These are phyloP conservation scores for Rhododendron molle DNA, from an alignment of 148 eudicot genomes.

Conservation along the genomic window DNA sequence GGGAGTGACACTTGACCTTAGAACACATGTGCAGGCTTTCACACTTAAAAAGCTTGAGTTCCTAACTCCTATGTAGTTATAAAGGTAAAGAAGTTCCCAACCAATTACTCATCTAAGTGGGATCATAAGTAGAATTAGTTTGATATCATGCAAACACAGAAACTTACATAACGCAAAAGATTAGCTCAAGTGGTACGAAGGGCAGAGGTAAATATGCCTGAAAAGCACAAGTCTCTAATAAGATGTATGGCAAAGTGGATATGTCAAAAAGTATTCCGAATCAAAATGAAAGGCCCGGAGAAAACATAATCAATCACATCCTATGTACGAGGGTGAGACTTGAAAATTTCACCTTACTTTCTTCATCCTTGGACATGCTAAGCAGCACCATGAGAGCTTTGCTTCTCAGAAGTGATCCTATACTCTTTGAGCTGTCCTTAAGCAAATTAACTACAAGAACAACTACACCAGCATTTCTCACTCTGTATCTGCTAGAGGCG, in stretches of 20 bases:
- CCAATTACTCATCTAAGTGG: background rate
- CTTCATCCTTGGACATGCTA: constrained; percentile 62
- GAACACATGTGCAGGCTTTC: background rate
- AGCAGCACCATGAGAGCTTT: constrained; percentile 58
- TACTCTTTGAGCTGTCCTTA: constrained; percentile 35
- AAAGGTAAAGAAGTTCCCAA: background rate
- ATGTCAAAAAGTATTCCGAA: background rate
- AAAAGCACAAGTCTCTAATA: background rate
- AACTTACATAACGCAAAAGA: background rate
- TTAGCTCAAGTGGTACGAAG: background rate
- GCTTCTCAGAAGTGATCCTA: constrained; percentile 42
- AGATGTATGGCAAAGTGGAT: background rate
- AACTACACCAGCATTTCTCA: constrained; percentile 50
- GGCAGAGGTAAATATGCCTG: background rate
- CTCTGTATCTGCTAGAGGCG: constrained; percentile 49
- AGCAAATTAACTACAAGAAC: constrained; percentile 38
- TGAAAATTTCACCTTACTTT: constrained; percentile 49
- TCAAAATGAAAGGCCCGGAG: background rate
- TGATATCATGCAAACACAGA: background rate
- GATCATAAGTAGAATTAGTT: background rate
- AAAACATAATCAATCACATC: background rate
- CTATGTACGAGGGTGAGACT: background rate
- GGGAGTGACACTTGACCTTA: background rate
- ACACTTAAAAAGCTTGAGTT: background rate
- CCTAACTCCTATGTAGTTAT: background rate